phyloP scores from a whole-genome alignment of 768 basidiomycete species.

The Coprinopsis cinerea region DNA sequence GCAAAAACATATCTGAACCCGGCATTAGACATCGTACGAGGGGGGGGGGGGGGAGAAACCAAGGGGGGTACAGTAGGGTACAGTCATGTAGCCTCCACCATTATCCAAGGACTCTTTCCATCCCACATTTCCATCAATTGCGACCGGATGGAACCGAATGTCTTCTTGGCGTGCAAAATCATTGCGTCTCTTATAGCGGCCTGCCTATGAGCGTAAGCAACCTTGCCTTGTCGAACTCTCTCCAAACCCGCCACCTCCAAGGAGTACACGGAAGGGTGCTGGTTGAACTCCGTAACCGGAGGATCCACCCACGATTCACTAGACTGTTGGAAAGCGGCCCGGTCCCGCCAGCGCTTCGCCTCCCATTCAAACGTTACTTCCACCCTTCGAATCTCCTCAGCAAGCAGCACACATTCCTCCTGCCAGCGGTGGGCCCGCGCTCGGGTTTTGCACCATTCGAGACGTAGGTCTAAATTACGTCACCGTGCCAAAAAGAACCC shows the following conservation, averaged over 20 bases:
- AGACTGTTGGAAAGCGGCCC: not conserved
- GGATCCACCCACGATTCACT: not conserved
- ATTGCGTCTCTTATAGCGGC: conserved; percentile 1
- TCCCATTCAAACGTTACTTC: conserved; percentile 16
- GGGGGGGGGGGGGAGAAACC: no score
- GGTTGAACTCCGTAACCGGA: not conserved
- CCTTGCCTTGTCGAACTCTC: conserved; percentile 11
- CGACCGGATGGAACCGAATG: not conserved
- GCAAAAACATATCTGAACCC: no score
- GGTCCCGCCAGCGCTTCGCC: conserved; percentile 14
- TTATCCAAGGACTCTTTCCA: not conserved
- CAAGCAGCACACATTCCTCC: conserved; percentile 27
- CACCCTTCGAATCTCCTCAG: conserved; percentile 29
- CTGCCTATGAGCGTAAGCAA: conserved; percentile 18
- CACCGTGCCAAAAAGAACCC: no score
- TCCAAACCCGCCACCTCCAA: not conserved
- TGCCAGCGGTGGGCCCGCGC: conserved; percentile 27
- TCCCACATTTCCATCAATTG: not conserved
- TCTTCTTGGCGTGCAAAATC: not conserved
- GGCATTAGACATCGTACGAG: no score
- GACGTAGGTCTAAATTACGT: conserved; percentile 19
- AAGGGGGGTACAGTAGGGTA: not conserved
- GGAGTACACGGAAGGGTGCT: not conserved
- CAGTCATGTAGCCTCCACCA: not conserved
- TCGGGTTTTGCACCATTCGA: conserved; percentile 26